Base-by-base conservation (phyloP, 345 rosid species). In the Kernera saxatilis region DNA sequence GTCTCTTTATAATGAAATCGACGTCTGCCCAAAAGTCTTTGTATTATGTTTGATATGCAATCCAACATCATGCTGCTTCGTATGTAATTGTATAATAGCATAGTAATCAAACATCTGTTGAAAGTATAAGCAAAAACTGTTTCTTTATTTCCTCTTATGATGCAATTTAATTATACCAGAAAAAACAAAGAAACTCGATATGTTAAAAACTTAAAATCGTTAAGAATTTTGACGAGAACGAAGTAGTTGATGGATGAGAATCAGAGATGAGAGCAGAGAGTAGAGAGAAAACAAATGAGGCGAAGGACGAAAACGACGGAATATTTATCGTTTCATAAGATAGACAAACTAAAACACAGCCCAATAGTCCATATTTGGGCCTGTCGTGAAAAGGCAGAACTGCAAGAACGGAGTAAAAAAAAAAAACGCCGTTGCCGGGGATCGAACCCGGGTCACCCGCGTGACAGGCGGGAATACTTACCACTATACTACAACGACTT, bases 391-490 rank as follows among this genome's bases (percentile, higher is more conserved):
- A 36, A 35, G 0, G 5, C 6, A 9, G 46, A 48, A 9, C 58
- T 19, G 37, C 22, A 8, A 53, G 19, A 27, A 27, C 8, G 36
- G 1, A n/a, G 27, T 0, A 13, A 55, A 41, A 18, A 9, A 6
- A 36, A 22, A 14, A 8, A 1, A 23, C 92, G 86, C 90, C 87
- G 87, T 81, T 87, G 90, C 90, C 90, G 89, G 89, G 87, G 87
- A 84, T 85, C 91, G 90, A 86, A 85, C 88, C 85, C 90, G 87
- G 90, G 90, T 86, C 90, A 63, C 86, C 87, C 89, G 87, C 81
- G 89, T 84, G 89, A 87, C 84, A 83, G 88, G 83, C 88, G 82
- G 86, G 79, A 82, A 85, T 83, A 84, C 88, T 83, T 0, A 87
- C 90, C 90, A 89, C 92, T 80, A 87, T 85, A 89, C 90, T 84